Conservation (phyloP, 2,329 filamentous ascomycete genomes). For the Zymoseptoria passerinii region DNA sequence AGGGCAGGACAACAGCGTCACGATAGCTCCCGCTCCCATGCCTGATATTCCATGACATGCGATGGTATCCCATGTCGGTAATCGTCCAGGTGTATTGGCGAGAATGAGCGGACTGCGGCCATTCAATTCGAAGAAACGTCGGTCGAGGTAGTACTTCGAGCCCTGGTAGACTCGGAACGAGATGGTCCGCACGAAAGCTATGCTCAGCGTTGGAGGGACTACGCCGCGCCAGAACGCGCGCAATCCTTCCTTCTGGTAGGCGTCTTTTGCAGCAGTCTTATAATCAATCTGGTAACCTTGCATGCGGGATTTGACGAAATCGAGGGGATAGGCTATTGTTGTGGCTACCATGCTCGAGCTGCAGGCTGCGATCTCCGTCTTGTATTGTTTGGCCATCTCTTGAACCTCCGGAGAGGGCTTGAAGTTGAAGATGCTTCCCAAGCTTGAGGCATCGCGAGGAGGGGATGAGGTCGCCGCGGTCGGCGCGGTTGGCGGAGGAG, state of each 20-base stretch:
- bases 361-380: slow-evolving; percentile 72
- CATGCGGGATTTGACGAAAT: slow-evolving; percentile 85
- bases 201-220: slow-evolving; percentile 68
- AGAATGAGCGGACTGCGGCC: slow-evolving; percentile 64
- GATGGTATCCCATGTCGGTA: slow-evolving; percentile 64
- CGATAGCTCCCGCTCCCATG: slow-evolving; percentile 68
- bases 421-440: slow-evolving; percentile 19
- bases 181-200: slow-evolving; percentile 67
- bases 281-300: slow-evolving; percentile 56
- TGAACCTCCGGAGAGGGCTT: slow-evolving; percentile 35
- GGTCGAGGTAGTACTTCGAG: slow-evolving; percentile 64
- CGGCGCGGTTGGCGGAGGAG: neutral
- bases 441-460: neutral
- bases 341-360: slow-evolving; percentile 71
- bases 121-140: slow-evolving; percentile 57
- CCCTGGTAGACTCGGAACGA: slow-evolving; percentile 74
- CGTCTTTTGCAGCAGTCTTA: slow-evolving; percentile 62
- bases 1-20: slow-evolving; percentile 74
- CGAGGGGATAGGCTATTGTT: slow-evolving; percentile 72
- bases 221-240: slow-evolving; percentile 50
- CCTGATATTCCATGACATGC: slow-evolving; percentile 70
- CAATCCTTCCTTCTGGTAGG: slow-evolving; percentile 53
- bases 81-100: slow-evolving; percentile 61
- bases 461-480: neutral
- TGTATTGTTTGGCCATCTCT: slow-evolving; percentile 63